A percentile compares a stretch with the other conserved stretches of the same genome.
These are phyloP conservation scores for Pleurotus sapidus DNA, from an alignment of 768 basidiomycete species.

Conservation along the genomic window DNA sequence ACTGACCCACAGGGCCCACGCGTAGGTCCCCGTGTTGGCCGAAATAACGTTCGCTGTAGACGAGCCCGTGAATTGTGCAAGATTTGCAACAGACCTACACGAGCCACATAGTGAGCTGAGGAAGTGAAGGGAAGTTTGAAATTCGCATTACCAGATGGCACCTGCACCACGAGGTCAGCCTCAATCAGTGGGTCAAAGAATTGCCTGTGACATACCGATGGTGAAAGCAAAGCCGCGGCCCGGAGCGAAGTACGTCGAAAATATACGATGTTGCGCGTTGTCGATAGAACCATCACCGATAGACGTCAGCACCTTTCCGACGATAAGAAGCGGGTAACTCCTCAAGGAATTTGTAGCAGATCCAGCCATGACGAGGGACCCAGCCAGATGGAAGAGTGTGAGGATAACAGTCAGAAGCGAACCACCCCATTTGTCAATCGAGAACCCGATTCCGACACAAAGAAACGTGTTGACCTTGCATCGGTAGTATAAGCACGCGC, in stretches of 20 bases:
- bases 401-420: constrained; percentile 32
- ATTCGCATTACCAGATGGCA: constrained; percentile 26
- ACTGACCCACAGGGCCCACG: constrained; percentile 41
- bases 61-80: constrained; percentile 38
- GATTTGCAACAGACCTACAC: constrained; percentile 32
- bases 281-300: constrained; percentile 38
- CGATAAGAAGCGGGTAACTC: constrained; percentile 34
- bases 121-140: not conserved
- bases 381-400: constrained; percentile 32
- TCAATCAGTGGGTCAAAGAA: not conserved
- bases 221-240: constrained; percentile 38
- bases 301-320: constrained; percentile 37
- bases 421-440: constrained; percentile 40
- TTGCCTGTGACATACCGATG: constrained; percentile 20
- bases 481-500: not conserved
- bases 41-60: constrained; percentile 39
- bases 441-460: constrained; percentile 36
- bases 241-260: constrained; percentile 40
- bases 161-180: constrained; percentile 14
- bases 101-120: not conserved
- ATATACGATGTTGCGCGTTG: constrained; percentile 41
- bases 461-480: constrained; percentile 37
- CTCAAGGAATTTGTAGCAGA: constrained; percentile 34
- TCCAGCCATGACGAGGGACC: constrained; percentile 34
- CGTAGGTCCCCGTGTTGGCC: constrained; percentile 31